Evolutionary conservation across 371 early-diverging fungal genomes (phyloP), one percentile per base, ranked within the genome.

Genomic region (Gilbertella persicaria): DNA sequence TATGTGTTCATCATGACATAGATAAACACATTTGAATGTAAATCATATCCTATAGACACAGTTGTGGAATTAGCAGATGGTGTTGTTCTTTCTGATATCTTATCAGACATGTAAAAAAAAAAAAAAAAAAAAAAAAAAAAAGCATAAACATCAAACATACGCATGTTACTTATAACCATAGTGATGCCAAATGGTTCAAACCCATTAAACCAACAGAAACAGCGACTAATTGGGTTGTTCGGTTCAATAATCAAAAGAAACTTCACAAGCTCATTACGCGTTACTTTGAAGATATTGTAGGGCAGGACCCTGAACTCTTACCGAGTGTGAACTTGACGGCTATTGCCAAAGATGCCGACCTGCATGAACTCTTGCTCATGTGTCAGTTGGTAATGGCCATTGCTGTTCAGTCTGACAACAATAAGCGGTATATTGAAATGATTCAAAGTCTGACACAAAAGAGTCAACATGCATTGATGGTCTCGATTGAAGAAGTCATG

Each of bases 141-240:
- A 35, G 12, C 24, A 20, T 14, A 21, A 4, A 14, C 19, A 25
- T n/a, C n/a, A n/a, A n/a, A n/a, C n/a, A n/a, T n/a, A 14, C 16
- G 10, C n/a, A 36, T 35, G 26, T 36, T 29, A 5, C 8, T 21
- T 36, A 12, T 16, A 50, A 26, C 28, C 14, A 25, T 67, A 92
- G 95, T 47, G 95, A 97, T 66, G 71, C 86, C 19, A 83, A 87
- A 50, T 95, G 94, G 94, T 97, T 97, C 79, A 90, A 90, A 52
- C 69, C 75, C 36, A 77, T 83, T 23, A 55, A 63, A 42, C 69
- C 82, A 4, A 74, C 82, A 13, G 91, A 90, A 45, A 70, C 80
- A 24, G 85, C 85, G 41, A 85, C 85, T 64, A 92, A 90, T 72
- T 97, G 96, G 98, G 92, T 96, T 5, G 70, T 88, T 42, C 89